Evolutionary conservation across 1,139 yeast genomes (phyloP), one percentile per base, ranked within the genome.

Genomic region (Protomyces arabidopsidicola): DNA sequence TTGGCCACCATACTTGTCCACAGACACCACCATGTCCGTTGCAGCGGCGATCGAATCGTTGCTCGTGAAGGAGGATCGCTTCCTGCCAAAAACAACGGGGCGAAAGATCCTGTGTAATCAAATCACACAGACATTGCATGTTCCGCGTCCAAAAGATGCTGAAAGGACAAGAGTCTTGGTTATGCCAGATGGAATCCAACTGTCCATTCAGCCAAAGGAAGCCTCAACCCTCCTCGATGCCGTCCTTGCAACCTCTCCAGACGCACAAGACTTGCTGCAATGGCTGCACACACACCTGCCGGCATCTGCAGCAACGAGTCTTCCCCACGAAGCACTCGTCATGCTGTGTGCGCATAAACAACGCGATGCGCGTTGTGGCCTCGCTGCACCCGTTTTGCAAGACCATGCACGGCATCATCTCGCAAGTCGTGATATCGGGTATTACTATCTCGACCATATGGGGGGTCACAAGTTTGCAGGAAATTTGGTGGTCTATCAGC

Each of bases 391-490:
- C n/a, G 14, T 48, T 14, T 22, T 57, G 55, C 14, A 12, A 12
- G 38, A 50, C n/a, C 34, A 31, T 20, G 27, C 52, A 24, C 50
- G 52, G 14, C 22, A 27, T 9, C 24, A 24, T 20, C 27, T 35
- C 20, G 38, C 22, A 4, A 18, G 16, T 1, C 14, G 18, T 2
- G 36, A 36, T 14, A 38, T 35, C 9, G n/a, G 12, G 22, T 39
- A 51, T 24, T 22, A 14, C 5, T 42, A 38, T 20, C 31, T 34
- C 16, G 27, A 38, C n/a, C 62, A 58, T 20, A 24, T 58, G 42
- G 62, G 62, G 3, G 62, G 62, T 5, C 62, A 58, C 16, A 58
- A 58, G 39, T 58, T 58, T 20, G 62, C 62, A 18, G 62, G 62
- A 3, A 22, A 38, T 22, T 4, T 16, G 27, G 35, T 58, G 31